Conservation (phyloP, 306 rosid genomes). For the Malus domestica region DNA sequence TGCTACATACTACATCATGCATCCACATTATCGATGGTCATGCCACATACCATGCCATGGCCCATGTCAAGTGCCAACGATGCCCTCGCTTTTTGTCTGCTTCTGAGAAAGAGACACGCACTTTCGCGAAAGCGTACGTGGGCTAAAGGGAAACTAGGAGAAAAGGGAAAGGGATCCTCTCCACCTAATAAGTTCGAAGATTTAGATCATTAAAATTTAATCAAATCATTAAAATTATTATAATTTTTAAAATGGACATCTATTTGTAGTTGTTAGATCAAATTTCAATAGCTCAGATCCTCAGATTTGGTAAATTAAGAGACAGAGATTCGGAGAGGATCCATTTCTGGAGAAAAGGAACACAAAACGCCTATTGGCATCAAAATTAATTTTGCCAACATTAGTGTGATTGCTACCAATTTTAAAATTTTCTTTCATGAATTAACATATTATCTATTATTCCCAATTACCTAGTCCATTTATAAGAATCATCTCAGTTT, state of each 20-base stretch:
- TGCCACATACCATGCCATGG: conserved; percentile 4
- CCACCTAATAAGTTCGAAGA: too few relatives aligned
- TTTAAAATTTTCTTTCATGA: not conserved
- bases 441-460: not conserved
- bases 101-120: conserved; percentile 27
- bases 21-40: conserved; percentile 2
- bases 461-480: too few relatives aligned
- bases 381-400: not conserved
- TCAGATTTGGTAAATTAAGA: too few relatives aligned
- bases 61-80: conserved; percentile 7
- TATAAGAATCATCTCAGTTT: too few relatives aligned
- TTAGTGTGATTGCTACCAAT: not conserved
- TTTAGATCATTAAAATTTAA: too few relatives aligned
- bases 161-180: not conserved
- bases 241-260: fast-evolving
- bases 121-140: conserved; percentile 23
- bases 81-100: conserved; percentile 24
- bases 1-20: not conserved
- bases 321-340: fast-evolving
- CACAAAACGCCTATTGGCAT: not conserved
- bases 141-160: not conserved
- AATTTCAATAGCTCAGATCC: too few relatives aligned
- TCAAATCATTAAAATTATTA: too few relatives aligned
- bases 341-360: too few relatives aligned
- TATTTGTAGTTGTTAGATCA: too few relatives aligned